phyloP scores from a whole-genome alignment of 345 rosid genomes.

The Clarkia xantiana region DNA sequence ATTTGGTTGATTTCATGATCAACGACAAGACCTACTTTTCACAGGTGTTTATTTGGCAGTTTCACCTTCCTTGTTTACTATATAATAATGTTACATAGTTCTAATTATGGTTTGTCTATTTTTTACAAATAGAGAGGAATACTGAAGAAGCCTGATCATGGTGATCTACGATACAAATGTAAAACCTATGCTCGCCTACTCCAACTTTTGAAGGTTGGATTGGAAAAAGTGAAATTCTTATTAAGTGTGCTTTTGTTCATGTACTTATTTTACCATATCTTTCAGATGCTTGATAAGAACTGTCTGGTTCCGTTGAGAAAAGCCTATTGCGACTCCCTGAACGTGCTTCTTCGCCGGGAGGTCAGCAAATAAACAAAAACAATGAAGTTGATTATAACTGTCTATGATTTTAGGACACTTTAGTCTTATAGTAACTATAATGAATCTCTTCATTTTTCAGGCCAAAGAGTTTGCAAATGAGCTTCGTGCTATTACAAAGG shows the following conservation, averaged over 20 bases:
- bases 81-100: not conserved
- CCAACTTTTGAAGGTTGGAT: constrained; percentile 75
- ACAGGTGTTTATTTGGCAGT: constrained; percentile 36
- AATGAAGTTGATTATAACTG: too few species aligned
- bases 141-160: constrained; percentile 97
- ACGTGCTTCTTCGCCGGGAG: constrained; percentile 97
- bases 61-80: not conserved
- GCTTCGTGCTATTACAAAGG: constrained; percentile 97
- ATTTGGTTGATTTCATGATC: constrained; percentile 96
- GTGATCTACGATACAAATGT: constrained; percentile 92
- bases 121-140: constrained; percentile 66
- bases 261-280: constrained; percentile 4
- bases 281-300: constrained; percentile 80
- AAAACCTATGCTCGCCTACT: constrained; percentile 97
- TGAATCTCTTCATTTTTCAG: constrained; percentile 20
- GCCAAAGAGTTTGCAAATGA: constrained; percentile 97
- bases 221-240: not conserved
- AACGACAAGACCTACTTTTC: constrained; percentile 94
- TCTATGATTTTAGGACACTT: too few species aligned
- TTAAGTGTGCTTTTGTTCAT: not conserved
- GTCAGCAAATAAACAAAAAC: constrained; percentile 27
- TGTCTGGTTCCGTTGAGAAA: constrained; percentile 83
- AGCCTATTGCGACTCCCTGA: constrained; percentile 92
- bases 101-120: constrained; percentile 1
- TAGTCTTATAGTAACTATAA: not conserved